Evolutionary conservation across 2,329 filamentous ascomycete genomes (phyloP).

Genomic region (Colletotrichum higginsianum): DNA sequence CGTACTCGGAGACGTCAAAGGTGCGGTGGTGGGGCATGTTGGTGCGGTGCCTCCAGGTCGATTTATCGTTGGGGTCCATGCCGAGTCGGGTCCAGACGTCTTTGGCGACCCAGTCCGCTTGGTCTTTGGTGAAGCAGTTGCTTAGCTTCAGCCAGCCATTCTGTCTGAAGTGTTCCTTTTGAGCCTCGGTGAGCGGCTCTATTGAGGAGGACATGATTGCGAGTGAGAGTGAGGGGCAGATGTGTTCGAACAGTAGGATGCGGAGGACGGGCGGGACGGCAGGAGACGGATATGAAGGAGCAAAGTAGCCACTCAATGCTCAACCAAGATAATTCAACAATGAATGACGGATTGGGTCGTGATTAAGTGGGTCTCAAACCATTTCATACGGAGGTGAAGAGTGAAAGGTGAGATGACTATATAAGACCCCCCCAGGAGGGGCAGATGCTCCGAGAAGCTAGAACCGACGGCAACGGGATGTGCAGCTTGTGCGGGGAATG

Average conservation of each 20-base stretch:
- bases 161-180: constrained; percentile 58
- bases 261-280: neutral
- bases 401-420: neutral
- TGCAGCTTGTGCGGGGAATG: constrained; percentile 25
- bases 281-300: neutral
- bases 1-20: constrained; percentile 69
- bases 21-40: constrained; percentile 76
- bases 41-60: constrained; percentile 74
- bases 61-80: constrained; percentile 74
- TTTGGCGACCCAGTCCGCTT: constrained; percentile 53
- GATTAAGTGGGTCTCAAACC: too few species aligned
- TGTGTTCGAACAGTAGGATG: too few species aligned
- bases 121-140: constrained; percentile 55
- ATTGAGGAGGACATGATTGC: constrained; percentile 24
- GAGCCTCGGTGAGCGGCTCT: constrained; percentile 53
- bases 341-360: neutral
- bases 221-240: neutral
- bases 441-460: neutral
- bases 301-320: neutral
- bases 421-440: neutral
- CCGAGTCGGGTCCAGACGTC: constrained; percentile 76
- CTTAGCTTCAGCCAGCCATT: constrained; percentile 56
- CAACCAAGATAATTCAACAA: neutral
- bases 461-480: neutral
- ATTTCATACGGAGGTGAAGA: neutral